Conservation (phyloP, 192 early-diverging fungal species). For the Coemansia sp. region DNA sequence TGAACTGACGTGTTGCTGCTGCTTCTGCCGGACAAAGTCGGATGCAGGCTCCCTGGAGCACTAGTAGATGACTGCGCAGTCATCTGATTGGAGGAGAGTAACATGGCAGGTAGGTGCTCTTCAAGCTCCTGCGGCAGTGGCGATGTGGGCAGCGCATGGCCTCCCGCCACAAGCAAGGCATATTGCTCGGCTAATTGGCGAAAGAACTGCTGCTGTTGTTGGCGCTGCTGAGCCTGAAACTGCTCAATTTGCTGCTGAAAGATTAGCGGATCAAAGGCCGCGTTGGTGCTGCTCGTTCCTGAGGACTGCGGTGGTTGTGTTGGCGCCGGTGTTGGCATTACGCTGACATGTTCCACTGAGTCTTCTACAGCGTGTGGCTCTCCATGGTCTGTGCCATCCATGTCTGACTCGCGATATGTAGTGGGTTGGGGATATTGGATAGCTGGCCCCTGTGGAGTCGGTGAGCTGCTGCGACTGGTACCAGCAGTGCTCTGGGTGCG, state of each 20-base stretch:
- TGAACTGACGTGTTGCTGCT: no score
- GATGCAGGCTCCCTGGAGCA: no score
- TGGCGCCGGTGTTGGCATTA: background rate
- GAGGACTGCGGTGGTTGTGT: background rate
- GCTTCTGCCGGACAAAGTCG: no score
- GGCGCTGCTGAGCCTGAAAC: slow-evolving; percentile 52
- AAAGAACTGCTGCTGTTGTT: slow-evolving; percentile 47
- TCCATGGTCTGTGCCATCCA: no score
- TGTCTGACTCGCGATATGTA: no score
- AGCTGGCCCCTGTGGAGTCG: no score
- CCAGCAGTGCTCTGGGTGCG: no score
- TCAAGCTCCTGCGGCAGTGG: background rate
- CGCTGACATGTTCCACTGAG: background rate
- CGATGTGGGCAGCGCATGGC: background rate
- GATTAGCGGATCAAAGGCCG: slow-evolving; percentile 5
- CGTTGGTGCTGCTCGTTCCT: background rate
- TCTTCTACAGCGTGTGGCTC: no score
- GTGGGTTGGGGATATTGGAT: no score
- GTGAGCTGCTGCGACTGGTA: no score
- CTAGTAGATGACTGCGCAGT: no score
- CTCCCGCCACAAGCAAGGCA: slow-evolving; percentile 14
- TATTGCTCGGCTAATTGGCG: slow-evolving; percentile 40
- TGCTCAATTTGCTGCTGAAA: slow-evolving; percentile 38
- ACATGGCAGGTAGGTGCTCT: background rate
- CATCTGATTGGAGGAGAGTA: background rate